Evolutionary conservation across 2,329 filamentous ascomycete species (phyloP).

Genomic region (Bipolaris zeicola): DNA sequence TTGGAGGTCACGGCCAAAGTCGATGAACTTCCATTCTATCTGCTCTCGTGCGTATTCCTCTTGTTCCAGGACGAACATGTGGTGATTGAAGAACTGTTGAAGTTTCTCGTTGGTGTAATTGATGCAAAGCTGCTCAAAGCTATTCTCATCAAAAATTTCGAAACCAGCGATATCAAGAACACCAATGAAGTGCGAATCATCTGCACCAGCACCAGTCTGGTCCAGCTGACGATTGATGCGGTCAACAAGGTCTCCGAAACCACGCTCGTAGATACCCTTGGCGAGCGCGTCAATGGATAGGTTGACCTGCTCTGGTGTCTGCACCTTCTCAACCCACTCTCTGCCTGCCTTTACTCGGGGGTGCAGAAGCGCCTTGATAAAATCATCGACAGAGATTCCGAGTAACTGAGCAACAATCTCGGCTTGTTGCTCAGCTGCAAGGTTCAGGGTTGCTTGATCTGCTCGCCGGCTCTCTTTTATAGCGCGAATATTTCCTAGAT

Average conservation of each 20-base stretch:
- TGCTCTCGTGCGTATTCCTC: constrained; percentile 97
- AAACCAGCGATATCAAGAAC: constrained; percentile 99
- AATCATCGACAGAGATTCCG: constrained; percentile 82
- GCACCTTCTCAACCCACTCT: constrained; percentile 98
- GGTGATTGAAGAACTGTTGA: constrained; percentile 99
- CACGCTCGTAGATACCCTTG: constrained; percentile 97
- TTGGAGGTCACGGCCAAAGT: constrained; percentile 95
- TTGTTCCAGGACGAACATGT: constrained; percentile 99
- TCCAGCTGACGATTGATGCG: constrained; percentile 93
- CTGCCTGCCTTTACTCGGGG: constrained; percentile 93
- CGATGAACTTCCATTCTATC: constrained; percentile 99
- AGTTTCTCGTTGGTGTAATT: constrained; percentile 99
- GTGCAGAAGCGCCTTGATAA: constrained; percentile 86
- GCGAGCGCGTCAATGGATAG: constrained; percentile 87
- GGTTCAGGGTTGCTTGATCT: constrained; percentile 83
- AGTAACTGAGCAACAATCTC: constrained; percentile 81
- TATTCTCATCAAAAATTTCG: constrained; percentile 99
- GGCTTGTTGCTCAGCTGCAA: constrained; percentile 75
- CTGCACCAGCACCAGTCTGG: constrained; percentile 77
- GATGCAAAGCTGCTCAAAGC: constrained; percentile 98
- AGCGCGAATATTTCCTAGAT: constrained; percentile 89
- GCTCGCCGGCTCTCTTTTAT: constrained; percentile 87
- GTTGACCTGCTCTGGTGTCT: constrained; percentile 94
- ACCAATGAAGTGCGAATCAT: constrained; percentile 95
- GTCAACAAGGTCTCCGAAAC: constrained; percentile 88